phyloP scores from a whole-genome alignment of 2,329 filamentous ascomycete genomes.

The Orbilia quercus region DNA sequence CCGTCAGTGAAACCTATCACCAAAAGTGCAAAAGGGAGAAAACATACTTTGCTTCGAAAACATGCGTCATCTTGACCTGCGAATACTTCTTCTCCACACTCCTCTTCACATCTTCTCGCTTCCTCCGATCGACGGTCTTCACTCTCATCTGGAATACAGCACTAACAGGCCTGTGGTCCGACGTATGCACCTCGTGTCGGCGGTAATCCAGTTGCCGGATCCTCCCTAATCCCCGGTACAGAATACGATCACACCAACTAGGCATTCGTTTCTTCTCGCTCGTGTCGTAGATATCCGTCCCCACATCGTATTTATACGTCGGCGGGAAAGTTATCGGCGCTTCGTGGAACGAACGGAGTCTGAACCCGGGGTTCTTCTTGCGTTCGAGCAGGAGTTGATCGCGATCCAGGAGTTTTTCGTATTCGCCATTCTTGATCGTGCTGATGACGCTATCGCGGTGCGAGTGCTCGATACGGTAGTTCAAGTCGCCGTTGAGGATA shows the following conservation, averaged over 20 bases:
- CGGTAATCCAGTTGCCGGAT: slow-evolving; percentile 89
- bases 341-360: slow-evolving; percentile 89
- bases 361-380: slow-evolving; percentile 88
- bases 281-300: slow-evolving; percentile 91
- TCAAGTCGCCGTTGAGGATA: slow-evolving; percentile 92
- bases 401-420: slow-evolving; percentile 86
- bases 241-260: slow-evolving; percentile 93
- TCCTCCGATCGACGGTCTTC: slow-evolving; percentile 79
- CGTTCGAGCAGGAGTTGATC: slow-evolving; percentile 91
- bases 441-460: slow-evolving; percentile 90
- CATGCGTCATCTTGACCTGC: slow-evolving; percentile 75
- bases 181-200: slow-evolving; percentile 87
- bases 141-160: slow-evolving; percentile 83
- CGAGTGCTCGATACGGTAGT: slow-evolving; percentile 95
- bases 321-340: slow-evolving; percentile 89
- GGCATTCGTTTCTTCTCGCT: slow-evolving; percentile 94
- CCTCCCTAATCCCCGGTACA: slow-evolving; percentile 84
- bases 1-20: slow-evolving; percentile 22
- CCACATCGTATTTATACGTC: slow-evolving; percentile 98
- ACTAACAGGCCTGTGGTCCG: slow-evolving; percentile 92
- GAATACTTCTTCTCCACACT: slow-evolving; percentile 80
- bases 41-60: slow-evolving; percentile 80
- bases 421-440: slow-evolving; percentile 82
- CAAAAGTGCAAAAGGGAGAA: slow-evolving; percentile 15
- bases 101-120: slow-evolving; percentile 75